Evolutionary conservation across 768 basidiomycete species (phyloP), one percentile per base, ranked within the genome.

Genomic region (Rhodotorula paludigena): DNA sequence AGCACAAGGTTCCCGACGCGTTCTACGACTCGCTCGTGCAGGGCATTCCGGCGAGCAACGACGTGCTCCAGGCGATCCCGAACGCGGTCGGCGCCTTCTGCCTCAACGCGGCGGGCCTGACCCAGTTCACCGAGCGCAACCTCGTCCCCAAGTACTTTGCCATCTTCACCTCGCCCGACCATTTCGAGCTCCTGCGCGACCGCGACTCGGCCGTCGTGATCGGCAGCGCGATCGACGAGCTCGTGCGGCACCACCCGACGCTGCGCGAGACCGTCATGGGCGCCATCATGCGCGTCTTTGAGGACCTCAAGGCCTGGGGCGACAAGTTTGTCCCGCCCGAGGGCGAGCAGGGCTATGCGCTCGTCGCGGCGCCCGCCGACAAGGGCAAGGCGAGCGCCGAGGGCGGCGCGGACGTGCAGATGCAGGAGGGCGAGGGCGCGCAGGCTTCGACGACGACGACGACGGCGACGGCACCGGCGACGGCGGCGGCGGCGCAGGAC

Each of bases 61-160:
- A 94, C 90, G 88, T 96, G 47, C 85, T 97, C 47, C 87, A 90
- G 82, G 86, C 92, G 5, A 87, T 98, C 65, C 90, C 92, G 1
- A 93, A 94, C 74, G 96, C 93, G 25, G 86, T 99, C 59, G 94
- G 96, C 41, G 96, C 96, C 0, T 81, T 99, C 38, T 99, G 96
- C 76, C 83, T 99, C 54, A 99, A 99, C 74, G 87, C 90, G 73
- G 82, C 83, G 16, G 96, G 96, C 6, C 87, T 92, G 75, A 84
- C 88, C 33, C 87, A 90, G 74, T 84, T 97, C 41, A 79, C 84
- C 16, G 83, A 84, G 15, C 86, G 89, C 35, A 85, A 84, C 68
- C 86, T 97, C 74, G 89, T 98, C 72, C 87, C 87, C 4, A 84
- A 86, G 49, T 85, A 98, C 56, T 88, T 98, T 76, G 82, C 85